Percentiles rank a stretch among this genome's conserved stretches.
Evolutionary conservation across 208 protist species (phyloP).

Genomic region (Leishmania martiniquensis): DNA sequence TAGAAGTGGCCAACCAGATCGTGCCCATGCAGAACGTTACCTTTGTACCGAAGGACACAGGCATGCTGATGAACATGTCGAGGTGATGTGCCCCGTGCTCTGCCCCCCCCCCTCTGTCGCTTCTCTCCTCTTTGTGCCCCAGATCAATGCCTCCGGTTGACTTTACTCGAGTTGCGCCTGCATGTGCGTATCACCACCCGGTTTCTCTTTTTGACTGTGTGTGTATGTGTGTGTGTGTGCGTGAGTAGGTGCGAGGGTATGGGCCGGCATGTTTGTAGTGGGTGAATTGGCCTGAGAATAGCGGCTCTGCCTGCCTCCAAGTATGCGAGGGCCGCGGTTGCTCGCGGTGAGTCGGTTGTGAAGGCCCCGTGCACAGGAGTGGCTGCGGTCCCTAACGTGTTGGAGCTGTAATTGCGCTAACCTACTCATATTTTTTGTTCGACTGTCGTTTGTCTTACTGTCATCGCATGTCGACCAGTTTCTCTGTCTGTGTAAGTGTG

Average conservation of each 20-base stretch:
- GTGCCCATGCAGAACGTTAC: conserved; percentile 80
- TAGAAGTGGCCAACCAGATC: conserved; percentile 94
- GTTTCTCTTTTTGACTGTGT: background rate
- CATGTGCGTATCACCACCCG: background rate
- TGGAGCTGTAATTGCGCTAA: background rate
- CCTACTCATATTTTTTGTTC: background rate
- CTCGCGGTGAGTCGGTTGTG: too few species aligned
- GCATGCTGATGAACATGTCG: conserved; percentile 77
- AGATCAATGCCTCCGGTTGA: background rate
- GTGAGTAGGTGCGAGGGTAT: background rate
- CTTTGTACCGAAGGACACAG: conserved; percentile 74
- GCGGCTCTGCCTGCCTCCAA: background rate
- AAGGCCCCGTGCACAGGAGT: background rate
- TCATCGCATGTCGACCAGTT: background rate
- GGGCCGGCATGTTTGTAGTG: background rate
- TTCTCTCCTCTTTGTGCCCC: background rate
- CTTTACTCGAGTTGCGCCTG: background rate
- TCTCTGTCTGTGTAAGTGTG: too few species aligned
- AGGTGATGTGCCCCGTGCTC: background rate
- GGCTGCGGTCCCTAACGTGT: background rate
- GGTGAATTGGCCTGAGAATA: too few species aligned
- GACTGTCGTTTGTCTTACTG: background rate
- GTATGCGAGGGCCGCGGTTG: background rate
- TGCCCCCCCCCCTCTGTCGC: background rate
- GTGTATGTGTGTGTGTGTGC: background rate